These are phyloP conservation scores for Meira miltonrushii DNA, from an alignment of 1,284 basidiomycete genomes.

Conservation along the genomic window DNA sequence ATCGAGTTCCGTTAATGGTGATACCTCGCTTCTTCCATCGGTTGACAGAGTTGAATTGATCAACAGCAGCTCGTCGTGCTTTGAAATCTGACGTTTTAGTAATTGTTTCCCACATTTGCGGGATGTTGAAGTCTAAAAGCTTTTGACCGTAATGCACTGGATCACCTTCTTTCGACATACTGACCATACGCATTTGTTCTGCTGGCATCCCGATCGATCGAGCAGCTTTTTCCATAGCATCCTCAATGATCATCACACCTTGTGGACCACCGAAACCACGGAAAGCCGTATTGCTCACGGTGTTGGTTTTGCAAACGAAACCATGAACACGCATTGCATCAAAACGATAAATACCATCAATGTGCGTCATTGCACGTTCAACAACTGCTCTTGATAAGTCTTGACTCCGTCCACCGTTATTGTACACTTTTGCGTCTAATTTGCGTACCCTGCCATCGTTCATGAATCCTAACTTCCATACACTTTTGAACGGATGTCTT, in stretches of 20 bases:
- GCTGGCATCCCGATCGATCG: constrained; percentile 44
- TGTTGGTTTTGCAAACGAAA: constrained; percentile 52
- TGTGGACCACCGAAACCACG: constrained; percentile 53
- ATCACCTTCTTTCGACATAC: constrained; percentile 51
- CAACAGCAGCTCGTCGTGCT: constrained; percentile 36
- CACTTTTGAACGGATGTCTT: constrained; percentile 51
- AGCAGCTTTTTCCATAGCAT: constrained; percentile 49
- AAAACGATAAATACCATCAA: constrained; percentile 48
- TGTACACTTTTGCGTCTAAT: constrained; percentile 48
- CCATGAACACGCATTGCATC: constrained; percentile 47
- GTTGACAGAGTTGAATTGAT: constrained; percentile 48
- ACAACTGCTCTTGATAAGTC: constrained; percentile 52
- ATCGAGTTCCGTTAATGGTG: constrained; percentile 50
- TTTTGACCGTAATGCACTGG: constrained; percentile 52
- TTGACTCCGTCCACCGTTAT: constrained; percentile 53
- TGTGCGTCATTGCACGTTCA: constrained; percentile 53
- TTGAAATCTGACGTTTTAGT: constrained; percentile 40
- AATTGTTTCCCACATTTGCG: constrained; percentile 44
- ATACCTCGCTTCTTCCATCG: constrained; percentile 52
- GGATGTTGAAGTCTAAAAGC: constrained; percentile 53
- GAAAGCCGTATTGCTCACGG: constrained; percentile 54
- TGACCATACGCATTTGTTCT: constrained; percentile 49
- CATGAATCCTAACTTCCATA: constrained; percentile 51
- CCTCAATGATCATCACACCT: constrained; percentile 51
- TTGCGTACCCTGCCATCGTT: constrained; percentile 49